These are phyloP conservation scores for Chalciporus sphaerocephalus DNA, from an alignment of 768 basidiomycete species.

Conservation along the genomic window DNA sequence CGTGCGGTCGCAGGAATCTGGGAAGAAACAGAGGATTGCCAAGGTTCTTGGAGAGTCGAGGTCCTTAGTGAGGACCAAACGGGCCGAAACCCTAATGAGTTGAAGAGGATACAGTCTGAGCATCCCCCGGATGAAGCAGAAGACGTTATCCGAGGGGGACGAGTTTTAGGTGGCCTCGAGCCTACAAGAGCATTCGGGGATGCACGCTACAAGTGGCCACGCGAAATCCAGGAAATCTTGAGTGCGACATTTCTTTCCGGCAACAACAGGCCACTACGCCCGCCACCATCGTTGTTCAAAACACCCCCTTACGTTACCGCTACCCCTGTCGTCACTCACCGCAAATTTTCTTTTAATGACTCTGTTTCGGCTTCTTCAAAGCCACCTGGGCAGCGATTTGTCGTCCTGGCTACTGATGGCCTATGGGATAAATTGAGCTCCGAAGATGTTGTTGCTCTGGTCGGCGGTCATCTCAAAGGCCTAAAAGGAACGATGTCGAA, in stretches of 20 bases:
- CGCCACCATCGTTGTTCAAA: slow-evolving; percentile 59
- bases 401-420: slow-evolving; percentile 87
- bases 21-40: slow-evolving; percentile 60
- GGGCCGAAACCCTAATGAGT: slow-evolving; percentile 82
- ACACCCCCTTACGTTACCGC: slow-evolving; percentile 94
- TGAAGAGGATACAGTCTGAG: slow-evolving; percentile 78
- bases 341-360: slow-evolving; percentile 53
- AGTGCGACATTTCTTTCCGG: slow-evolving; percentile 65
- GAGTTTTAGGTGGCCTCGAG: slow-evolving; percentile 84
- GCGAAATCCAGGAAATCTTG: slow-evolving; percentile 62
- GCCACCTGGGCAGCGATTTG: slow-evolving; percentile 48
- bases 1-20: slow-evolving; percentile 94
- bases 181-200: slow-evolving; percentile 87
- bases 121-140: slow-evolving; percentile 75
- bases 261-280: slow-evolving; percentile 54
- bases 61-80: slow-evolving; percentile 97
- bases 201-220: slow-evolving; percentile 85
- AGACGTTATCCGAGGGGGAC: slow-evolving; percentile 72
- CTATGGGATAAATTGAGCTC: slow-evolving; percentile 76
- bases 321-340: slow-evolving; percentile 75
- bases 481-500: slow-evolving; percentile 63
- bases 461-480: slow-evolving; percentile 76
- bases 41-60: slow-evolving; percentile 84
- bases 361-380: slow-evolving; percentile 18
- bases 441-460: slow-evolving; percentile 82